These are phyloP conservation scores for Amanita brunnescens DNA, from an alignment of 768 basidiomycete species.

Conservation along the genomic window DNA sequence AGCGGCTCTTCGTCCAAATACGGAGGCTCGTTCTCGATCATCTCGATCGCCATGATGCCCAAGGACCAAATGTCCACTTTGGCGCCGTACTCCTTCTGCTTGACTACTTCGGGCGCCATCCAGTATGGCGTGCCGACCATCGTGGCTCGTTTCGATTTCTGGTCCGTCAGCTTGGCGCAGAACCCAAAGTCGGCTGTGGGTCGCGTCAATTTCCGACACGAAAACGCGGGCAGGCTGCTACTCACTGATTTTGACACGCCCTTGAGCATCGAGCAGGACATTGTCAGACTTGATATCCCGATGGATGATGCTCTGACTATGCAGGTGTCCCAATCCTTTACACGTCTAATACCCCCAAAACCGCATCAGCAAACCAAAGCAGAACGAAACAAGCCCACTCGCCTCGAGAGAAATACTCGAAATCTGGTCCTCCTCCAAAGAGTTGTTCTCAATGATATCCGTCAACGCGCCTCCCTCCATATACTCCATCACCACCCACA, in stretches of 20 bases:
- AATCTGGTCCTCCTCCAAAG: constrained; percentile 92
- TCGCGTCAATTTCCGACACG: neutral
- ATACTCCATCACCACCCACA: constrained; percentile 99
- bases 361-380: constrained; percentile 1
- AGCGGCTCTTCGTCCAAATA: constrained; percentile 94
- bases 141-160: constrained; percentile 95
- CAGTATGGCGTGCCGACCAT: constrained; percentile 98
- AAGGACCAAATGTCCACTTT: constrained; percentile 97
- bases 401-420: constrained; percentile 89
- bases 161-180: constrained; percentile 92
- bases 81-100: constrained; percentile 93
- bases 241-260: constrained; percentile 96
- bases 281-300: constrained; percentile 98
- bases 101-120: constrained; percentile 99
- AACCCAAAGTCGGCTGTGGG: constrained; percentile 88
- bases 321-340: constrained; percentile 87
- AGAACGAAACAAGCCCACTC: constrained; percentile 18
- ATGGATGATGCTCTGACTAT: constrained; percentile 92
- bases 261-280: constrained; percentile 84
- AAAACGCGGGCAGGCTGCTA: constrained; percentile 11
- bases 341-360: constrained; percentile 56
- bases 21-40: constrained; percentile 97
- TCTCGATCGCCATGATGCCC: constrained; percentile 98
- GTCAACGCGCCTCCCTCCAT: constrained; percentile 98
- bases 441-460: constrained; percentile 96